Conservation (phyloP, 2,329 filamentous ascomycete genomes). For the Pseudogymnoascus sp. region DNA sequence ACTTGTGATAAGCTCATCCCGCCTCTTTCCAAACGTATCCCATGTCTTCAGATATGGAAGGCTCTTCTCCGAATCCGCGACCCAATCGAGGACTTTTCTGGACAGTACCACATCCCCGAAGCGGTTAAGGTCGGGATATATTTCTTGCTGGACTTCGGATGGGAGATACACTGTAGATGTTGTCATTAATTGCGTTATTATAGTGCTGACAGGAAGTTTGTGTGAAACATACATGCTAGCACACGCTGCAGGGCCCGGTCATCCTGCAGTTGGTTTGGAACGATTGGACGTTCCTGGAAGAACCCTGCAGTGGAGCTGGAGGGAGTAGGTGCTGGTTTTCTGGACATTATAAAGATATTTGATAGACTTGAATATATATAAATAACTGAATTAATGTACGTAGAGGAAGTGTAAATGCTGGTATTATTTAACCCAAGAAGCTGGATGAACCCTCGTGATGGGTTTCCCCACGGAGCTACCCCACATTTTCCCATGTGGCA, state of each 20-base stretch:
- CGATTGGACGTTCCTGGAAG: slow-evolving; percentile 44
- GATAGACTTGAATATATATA: background rate
- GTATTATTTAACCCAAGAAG: background rate
- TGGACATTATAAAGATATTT: slow-evolving; percentile 1
- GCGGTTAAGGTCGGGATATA: slow-evolving; percentile 15
- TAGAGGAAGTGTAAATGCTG: background rate
- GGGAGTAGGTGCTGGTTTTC: slow-evolving; percentile 9
- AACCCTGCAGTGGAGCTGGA: slow-evolving; percentile 40
- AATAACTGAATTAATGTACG: background rate
- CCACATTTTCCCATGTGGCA: background rate
- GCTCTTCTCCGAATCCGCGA: slow-evolving; percentile 58
- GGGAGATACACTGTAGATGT: slow-evolving; percentile 25
- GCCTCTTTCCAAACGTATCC: slow-evolving; percentile 53
- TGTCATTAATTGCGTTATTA: slow-evolving; percentile 14
- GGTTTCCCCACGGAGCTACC: background rate
- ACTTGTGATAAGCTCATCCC: slow-evolving; percentile 51
- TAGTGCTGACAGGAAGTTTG: slow-evolving; percentile 8
- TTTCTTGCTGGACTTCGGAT: slow-evolving; percentile 15
- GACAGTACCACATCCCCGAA: slow-evolving; percentile 47
- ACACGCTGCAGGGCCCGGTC: slow-evolving; percentile 45
- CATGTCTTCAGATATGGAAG: slow-evolving; percentile 38
- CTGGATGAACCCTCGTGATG: background rate
- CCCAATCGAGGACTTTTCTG: slow-evolving; percentile 45
- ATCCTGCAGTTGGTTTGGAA: slow-evolving; percentile 50
- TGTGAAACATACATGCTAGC: slow-evolving; percentile 38